A percentile compares a stretch with the other conserved stretches of the same genome.
Evolutionary conservation across 140 eudicot species (phyloP).

Genomic region (Stevia rebaudiana): DNA sequence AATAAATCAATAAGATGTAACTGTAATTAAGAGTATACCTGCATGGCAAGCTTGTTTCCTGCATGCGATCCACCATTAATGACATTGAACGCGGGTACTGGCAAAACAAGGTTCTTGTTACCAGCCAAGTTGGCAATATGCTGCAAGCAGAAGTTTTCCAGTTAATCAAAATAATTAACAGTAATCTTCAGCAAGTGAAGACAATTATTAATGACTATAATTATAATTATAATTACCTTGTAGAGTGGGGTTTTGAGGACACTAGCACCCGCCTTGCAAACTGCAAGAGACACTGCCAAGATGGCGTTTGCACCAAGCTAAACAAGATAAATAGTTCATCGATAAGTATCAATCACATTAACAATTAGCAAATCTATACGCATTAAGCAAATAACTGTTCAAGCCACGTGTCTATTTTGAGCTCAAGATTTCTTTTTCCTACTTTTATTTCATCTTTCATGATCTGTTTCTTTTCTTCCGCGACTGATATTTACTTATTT

Average conservation of each 20-base stretch:
- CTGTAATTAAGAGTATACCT: constrained; percentile 34
- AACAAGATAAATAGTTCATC: constrained; percentile 11
- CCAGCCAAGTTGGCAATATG: constrained; percentile 93
- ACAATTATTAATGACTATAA: no score
- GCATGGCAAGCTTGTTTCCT: constrained; percentile 98
- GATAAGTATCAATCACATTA: constrained; percentile 6
- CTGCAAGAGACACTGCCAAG: constrained; percentile 87
- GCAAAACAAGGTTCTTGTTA: constrained; percentile 83
- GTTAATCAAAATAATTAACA: constrained; percentile 7
- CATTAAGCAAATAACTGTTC: no score
- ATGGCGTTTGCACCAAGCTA: constrained; percentile 95
- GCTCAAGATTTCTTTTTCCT: no score
- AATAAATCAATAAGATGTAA: no score
- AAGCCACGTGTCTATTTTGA: no score
- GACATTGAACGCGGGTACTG: constrained; percentile 93
- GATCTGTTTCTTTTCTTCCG: no score
- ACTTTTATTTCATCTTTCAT: no score
- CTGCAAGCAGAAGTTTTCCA: constrained; percentile 33
- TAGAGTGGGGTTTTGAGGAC: constrained; percentile 74
- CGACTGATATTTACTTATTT: no score
- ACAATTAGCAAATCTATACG: not conserved
- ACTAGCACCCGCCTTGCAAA: constrained; percentile 89
- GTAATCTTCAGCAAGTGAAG: no score
- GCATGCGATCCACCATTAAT: constrained; percentile 97
- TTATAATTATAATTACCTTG: constrained; percentile 59